phyloP scores from a whole-genome alignment of 2,329 filamentous ascomycete genomes.

The Aureobasidium namibiae region DNA sequence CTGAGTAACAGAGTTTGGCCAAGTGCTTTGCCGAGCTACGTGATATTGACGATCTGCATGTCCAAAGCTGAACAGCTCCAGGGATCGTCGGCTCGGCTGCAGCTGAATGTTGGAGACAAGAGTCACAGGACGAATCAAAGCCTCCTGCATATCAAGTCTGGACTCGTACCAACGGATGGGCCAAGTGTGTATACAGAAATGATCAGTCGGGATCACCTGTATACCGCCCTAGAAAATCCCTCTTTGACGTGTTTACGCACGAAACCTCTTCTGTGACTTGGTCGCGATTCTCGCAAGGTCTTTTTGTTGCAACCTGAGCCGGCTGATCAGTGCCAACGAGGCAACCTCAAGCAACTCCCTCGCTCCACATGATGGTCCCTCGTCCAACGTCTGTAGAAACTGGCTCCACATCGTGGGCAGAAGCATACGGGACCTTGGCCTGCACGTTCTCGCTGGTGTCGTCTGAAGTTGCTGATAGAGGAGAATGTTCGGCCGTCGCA shows the following conservation, averaged over 20 bases:
- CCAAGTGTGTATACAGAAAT: not conserved
- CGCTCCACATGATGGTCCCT: not conserved
- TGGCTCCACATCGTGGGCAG: not conserved
- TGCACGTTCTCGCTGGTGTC: slow-evolving; percentile 1
- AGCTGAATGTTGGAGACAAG: not conserved
- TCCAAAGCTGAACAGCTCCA: not conserved
- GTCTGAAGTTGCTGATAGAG: not conserved
- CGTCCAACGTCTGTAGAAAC: not conserved
- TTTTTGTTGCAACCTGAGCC: not conserved
- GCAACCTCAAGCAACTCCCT: not conserved
- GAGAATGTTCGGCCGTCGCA: not conserved
- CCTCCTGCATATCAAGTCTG: not conserved
- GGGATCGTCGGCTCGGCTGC: not conserved
- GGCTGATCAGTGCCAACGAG: not conserved
- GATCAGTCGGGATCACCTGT: not conserved
- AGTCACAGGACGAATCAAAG: not conserved
- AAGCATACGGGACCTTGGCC: not conserved
- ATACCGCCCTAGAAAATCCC: not conserved
- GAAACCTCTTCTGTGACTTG: not conserved
- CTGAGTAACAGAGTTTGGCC: not conserved
- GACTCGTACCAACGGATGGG: not conserved
- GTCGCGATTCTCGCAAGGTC: not conserved
- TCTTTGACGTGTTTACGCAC: not conserved
- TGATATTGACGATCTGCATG: not conserved
- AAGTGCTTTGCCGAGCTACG: not conserved